These are phyloP conservation scores for Berkeleyomyces basicola DNA, from an alignment of 2,329 filamentous ascomycete genomes.

Conservation along the genomic window DNA sequence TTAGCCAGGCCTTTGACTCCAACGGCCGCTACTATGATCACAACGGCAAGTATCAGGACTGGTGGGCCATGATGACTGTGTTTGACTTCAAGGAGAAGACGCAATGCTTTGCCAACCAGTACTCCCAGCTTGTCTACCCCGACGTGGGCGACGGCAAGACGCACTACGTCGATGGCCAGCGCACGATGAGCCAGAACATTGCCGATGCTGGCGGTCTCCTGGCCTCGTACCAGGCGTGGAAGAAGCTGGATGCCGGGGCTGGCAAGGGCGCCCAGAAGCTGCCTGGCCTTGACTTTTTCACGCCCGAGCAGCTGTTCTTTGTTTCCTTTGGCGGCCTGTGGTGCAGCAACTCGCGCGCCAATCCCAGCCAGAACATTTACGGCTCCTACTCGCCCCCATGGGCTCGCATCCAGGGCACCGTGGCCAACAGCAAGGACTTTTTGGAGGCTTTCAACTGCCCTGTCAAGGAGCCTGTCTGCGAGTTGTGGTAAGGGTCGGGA, in stretches of 20 bases:
- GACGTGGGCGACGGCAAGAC: background rate
- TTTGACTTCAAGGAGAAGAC: conserved; percentile 40
- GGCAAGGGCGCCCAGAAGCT: conserved; percentile 33
- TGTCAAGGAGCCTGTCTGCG: background rate
- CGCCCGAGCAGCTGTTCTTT: conserved; percentile 55
- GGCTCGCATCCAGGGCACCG: background rate
- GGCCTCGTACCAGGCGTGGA: conserved; percentile 49
- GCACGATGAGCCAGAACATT: conserved; percentile 54
- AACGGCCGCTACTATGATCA: conserved; percentile 48
- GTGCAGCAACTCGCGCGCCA: conserved; percentile 39
- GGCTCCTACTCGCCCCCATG: background rate
- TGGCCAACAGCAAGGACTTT: background rate
- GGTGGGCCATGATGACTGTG: conserved; percentile 48
- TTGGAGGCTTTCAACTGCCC: background rate
- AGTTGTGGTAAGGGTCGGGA: background rate
- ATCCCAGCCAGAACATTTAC: background rate
- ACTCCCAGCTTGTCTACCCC: conserved; percentile 31
- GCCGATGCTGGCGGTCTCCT: conserved; percentile 52
- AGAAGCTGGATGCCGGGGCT: conserved; percentile 32
- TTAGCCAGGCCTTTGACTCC: conserved; percentile 55
- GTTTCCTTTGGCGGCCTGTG: conserved; percentile 47
- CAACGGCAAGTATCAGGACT: conserved; percentile 46
- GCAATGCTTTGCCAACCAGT: conserved; percentile 52
- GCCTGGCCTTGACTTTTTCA: conserved; percentile 44
- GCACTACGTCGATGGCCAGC: conserved; percentile 40